phyloP scores from a whole-genome alignment of 225 moss, liverwort and hornwort genomes.

The Marchantia polymorpha region DNA sequence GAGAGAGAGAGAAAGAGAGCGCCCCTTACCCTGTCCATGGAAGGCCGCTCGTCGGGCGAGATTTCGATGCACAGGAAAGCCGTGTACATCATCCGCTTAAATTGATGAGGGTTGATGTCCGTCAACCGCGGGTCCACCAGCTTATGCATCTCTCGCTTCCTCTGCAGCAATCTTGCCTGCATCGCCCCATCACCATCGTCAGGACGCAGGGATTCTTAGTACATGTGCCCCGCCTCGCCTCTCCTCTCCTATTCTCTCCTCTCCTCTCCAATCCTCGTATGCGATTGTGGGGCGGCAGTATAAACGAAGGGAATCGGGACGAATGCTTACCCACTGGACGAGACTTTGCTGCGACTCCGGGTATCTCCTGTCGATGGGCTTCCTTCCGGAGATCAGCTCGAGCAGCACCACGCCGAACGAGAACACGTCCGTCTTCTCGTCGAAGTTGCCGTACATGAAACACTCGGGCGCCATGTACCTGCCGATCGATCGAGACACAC shows the following conservation, averaged over 20 bases:
- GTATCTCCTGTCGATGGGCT: conserved; percentile 27
- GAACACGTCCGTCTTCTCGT: conserved; percentile 38
- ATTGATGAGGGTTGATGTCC: conserved; percentile 39
- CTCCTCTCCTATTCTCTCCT: no score
- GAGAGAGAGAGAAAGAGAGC: neutral
- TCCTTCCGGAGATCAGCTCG: conserved; percentile 35
- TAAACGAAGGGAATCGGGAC: no score
- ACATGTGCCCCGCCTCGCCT: no score
- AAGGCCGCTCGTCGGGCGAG: conserved; percentile 32
- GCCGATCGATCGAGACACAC: neutral
- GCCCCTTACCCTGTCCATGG: conserved; percentile 26
- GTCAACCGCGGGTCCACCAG: conserved; percentile 33
- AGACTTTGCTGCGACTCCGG: conserved; percentile 26
- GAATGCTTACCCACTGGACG: conserved; percentile 29
- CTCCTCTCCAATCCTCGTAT: no score
- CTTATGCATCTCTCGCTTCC: conserved; percentile 21
- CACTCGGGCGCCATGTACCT: conserved; percentile 38
- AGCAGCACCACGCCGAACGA: conserved; percentile 41
- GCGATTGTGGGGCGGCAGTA: no score
- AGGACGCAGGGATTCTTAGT: neutral
- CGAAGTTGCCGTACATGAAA: conserved; percentile 38
- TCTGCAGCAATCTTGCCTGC: conserved; percentile 33
- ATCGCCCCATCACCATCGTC: neutral
- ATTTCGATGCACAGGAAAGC: conserved; percentile 35
- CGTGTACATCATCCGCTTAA: conserved; percentile 46